Conservation (phyloP, 176 grass and related monocot genomes). For the Paspalum vaginatum region DNA sequence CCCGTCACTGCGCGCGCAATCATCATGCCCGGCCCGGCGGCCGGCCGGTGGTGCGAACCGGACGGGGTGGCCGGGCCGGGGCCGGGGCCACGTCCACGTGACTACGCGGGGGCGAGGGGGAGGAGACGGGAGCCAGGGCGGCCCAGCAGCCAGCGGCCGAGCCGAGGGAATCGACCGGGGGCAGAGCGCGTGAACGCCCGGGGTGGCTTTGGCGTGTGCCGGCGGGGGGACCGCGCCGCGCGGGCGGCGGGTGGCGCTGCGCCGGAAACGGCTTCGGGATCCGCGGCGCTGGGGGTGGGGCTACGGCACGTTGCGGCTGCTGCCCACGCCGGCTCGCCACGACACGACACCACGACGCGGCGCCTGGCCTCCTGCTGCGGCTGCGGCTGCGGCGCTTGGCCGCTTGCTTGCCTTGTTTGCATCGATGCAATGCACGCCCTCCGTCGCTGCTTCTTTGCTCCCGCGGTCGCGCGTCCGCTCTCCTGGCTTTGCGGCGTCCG, state of each 20-base stretch:
- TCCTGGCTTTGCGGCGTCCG: no score
- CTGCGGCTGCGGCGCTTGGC: no score
- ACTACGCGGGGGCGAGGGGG: background rate
- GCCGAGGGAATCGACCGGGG: no score
- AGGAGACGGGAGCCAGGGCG: background rate
- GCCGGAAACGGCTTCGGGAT: background rate
- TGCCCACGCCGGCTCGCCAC: background rate
- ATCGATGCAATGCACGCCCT: no score
- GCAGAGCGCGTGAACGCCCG: no score
- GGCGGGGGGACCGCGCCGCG: background rate
- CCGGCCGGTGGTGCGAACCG: background rate
- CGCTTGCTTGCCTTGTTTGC: no score
- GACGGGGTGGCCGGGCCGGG: no score
- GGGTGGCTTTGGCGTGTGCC: background rate
- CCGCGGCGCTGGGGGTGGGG: background rate
- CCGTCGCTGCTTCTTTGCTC: no score
- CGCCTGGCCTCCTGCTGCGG: no score
- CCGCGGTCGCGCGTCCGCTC: no score
- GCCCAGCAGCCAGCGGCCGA: no score
- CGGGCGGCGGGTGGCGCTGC: background rate
- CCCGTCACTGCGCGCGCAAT: conserved; percentile 27
- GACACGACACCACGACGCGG: background rate
- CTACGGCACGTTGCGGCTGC: background rate
- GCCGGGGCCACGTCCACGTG: background rate
- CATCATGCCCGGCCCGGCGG: background rate